These are phyloP conservation scores for Excoecaria cochinchinensis DNA, from an alignment of 345 rosid species.

Conservation along the genomic window DNA sequence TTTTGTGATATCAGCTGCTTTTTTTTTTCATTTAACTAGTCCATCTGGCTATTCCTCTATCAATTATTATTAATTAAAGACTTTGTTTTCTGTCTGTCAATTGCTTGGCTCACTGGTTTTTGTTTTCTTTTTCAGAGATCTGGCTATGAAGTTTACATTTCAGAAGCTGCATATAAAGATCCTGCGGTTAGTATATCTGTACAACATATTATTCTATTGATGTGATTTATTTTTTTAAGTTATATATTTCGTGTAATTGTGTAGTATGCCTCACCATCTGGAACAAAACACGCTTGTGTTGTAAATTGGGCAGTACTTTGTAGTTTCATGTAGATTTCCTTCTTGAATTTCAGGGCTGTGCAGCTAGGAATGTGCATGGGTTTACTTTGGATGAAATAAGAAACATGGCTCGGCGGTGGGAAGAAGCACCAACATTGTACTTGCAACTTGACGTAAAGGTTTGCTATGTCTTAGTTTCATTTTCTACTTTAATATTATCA, in stretches of 20 bases:
- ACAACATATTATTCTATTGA: conserved; percentile 2
- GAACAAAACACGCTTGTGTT: neutral
- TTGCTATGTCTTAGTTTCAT: conserved; percentile 12
- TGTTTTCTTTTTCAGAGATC: conserved; percentile 62
- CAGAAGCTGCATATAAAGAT: conserved; percentile 86
- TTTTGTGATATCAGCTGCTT: neutral
- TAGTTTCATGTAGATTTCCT: conserved; percentile 17
- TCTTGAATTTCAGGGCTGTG: conserved; percentile 73
- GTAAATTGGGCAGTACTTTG: conserved; percentile 16
- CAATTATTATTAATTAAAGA: neutral
- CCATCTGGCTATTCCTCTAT: neutral
- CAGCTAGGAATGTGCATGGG: conserved; percentile 91
- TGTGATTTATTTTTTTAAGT: neutral
- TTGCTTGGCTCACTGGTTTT: conserved; percentile 29
- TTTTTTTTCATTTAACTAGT: neutral
- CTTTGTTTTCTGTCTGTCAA: neutral
- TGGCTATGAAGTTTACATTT: conserved; percentile 87
- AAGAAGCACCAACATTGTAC: conserved; percentile 79
- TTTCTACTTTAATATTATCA: conserved; percentile 5
- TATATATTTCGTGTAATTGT: neutral
- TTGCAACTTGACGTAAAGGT: conserved; percentile 81
- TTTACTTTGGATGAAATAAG: conserved; percentile 73
- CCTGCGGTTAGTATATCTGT: conserved; percentile 62
- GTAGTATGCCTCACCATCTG: neutral
- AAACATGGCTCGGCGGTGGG: conserved; percentile 82